Evolutionary conservation across 192 early-diverging fungal species (phyloP).

Genomic region (Coemansia sp.): DNA sequence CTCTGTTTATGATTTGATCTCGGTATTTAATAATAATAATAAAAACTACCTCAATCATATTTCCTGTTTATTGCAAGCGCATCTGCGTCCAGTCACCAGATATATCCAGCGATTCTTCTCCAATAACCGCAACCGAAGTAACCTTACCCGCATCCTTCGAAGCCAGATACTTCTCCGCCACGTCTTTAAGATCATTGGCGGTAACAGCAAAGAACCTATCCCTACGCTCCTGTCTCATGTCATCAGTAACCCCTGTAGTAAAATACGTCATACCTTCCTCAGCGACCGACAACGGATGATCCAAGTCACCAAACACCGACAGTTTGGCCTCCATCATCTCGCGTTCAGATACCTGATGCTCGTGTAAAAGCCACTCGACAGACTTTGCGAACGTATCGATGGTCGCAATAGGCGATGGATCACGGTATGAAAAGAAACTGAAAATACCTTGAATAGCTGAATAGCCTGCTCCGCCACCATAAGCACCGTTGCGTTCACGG

Average conservation of each 20-base stretch:
- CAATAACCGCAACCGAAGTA: conserved; percentile 48
- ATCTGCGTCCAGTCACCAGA: conserved; percentile 41
- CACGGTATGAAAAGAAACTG: conserved; percentile 91
- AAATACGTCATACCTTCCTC: conserved; percentile 87
- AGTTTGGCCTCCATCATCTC: conserved; percentile 92
- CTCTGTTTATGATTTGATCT: not conserved
- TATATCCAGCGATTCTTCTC: conserved; percentile 41
- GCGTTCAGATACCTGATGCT: conserved; percentile 48
- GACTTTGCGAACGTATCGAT: conserved; percentile 68
- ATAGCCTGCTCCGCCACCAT: conserved; percentile 87
- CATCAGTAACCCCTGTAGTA: conserved; percentile 75
- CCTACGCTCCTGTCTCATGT: conserved; percentile 83
- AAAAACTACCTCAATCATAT: not conserved
- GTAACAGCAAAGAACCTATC: conserved; percentile 74
- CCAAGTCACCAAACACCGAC: conserved; percentile 82
- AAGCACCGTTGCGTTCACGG: conserved; percentile 95
- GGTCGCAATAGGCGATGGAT: conserved; percentile 77
- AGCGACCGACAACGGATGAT: conserved; percentile 79
- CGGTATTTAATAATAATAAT: not conserved
- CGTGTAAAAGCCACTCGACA: conserved; percentile 66
- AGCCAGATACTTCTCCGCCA: conserved; percentile 67
- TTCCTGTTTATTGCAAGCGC: conserved; percentile 13
- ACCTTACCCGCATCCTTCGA: not conserved
- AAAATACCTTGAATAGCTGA: conserved; percentile 76
- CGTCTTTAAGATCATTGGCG: conserved; percentile 69